These are phyloP conservation scores for Candida schatavii DNA, from an alignment of 805 yeast species.

Conservation along the genomic window DNA sequence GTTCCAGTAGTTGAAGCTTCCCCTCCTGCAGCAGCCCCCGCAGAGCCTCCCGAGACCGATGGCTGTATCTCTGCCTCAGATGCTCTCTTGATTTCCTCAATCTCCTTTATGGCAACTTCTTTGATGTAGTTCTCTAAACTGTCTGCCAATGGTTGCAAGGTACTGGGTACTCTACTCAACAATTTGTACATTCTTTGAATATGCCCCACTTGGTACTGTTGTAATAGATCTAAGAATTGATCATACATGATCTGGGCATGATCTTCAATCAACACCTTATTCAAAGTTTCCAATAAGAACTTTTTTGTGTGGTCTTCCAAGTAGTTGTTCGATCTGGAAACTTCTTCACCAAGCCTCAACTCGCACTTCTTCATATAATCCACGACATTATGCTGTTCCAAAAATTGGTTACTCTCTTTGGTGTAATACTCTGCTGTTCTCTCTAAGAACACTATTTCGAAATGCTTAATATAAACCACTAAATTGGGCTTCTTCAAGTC, in stretches of 20 bases:
- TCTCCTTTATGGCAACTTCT: slow-evolving; percentile 43
- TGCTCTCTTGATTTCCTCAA: slow-evolving; percentile 49
- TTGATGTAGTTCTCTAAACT: slow-evolving; percentile 72
- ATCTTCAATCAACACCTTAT: slow-evolving; percentile 69
- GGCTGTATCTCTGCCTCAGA: slow-evolving; percentile 14
- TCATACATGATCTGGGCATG: slow-evolving; percentile 75
- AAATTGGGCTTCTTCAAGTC: slow-evolving; percentile 84
- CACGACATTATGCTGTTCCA: slow-evolving; percentile 75
- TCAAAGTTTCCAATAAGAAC: slow-evolving; percentile 71
- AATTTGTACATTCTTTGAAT: slow-evolving; percentile 74
- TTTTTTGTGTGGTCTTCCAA: slow-evolving; percentile 84
- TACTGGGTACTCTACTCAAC: slow-evolving; percentile 72
- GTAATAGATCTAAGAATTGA: slow-evolving; percentile 74
- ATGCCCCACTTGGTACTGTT: slow-evolving; percentile 67
- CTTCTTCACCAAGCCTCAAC: slow-evolving; percentile 78
- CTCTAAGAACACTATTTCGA: slow-evolving; percentile 73
- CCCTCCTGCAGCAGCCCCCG: slow-evolving; percentile 6
- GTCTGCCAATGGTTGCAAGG: slow-evolving; percentile 74
- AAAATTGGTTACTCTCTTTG: slow-evolving; percentile 63
- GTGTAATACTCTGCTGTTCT: slow-evolving; percentile 67
- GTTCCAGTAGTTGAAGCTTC: slow-evolving; percentile 13
- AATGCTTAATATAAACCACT: slow-evolving; percentile 74
- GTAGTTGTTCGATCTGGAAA: slow-evolving; percentile 69
- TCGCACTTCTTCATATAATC: slow-evolving; percentile 89
- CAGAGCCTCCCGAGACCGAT: neutral